A percentile compares a stretch with the other conserved stretches of the same genome.
These are phyloP conservation scores for Ensete glaucum DNA, from an alignment of 176 grass and related monocot genomes.

Conservation along the genomic window DNA sequence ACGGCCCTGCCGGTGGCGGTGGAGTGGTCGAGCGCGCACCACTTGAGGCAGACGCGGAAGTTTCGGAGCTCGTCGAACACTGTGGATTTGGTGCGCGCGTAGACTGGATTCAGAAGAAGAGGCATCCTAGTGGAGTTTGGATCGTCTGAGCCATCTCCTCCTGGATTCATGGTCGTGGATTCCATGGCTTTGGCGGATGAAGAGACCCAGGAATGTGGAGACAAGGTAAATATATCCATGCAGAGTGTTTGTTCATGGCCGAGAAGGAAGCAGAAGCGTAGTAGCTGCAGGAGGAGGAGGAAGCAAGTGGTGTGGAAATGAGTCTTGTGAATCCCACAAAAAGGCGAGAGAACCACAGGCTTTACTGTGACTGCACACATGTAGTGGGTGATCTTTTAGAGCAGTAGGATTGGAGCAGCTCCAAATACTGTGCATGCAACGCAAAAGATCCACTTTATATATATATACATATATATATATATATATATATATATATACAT, in stretches of 20 bases:
- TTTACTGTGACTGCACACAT: too few relatives aligned
- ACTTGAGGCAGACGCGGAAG: conserved; percentile 75
- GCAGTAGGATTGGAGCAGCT: too few relatives aligned
- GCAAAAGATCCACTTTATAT: too few relatives aligned
- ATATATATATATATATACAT: too few relatives aligned
- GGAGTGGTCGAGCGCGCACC: conserved; percentile 76
- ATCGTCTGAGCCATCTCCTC: neutral
- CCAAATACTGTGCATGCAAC: too few relatives aligned
- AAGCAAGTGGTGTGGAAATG: neutral
- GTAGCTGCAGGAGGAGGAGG: neutral
- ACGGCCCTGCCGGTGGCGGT: conserved; percentile 21
- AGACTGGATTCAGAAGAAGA: conserved; percentile 65
- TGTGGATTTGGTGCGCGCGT: conserved; percentile 69
- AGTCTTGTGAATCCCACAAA: neutral
- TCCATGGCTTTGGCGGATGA: neutral
- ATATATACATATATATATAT: too few relatives aligned
- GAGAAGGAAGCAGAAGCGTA: neutral
- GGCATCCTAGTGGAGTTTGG: conserved; percentile 10
- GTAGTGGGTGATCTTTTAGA: too few relatives aligned
- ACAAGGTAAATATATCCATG: neutral
- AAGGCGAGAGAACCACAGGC: neutral
- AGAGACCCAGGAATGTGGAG: neutral
- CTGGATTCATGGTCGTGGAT: neutral
- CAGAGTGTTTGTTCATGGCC: neutral
- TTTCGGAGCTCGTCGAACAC: conserved; percentile 71